A percentile compares a stretch with the other conserved stretches of the same genome.
phyloP scores from a whole-genome alignment of 2,329 filamentous ascomycete species.

The Aspergillus versicolor region DNA sequence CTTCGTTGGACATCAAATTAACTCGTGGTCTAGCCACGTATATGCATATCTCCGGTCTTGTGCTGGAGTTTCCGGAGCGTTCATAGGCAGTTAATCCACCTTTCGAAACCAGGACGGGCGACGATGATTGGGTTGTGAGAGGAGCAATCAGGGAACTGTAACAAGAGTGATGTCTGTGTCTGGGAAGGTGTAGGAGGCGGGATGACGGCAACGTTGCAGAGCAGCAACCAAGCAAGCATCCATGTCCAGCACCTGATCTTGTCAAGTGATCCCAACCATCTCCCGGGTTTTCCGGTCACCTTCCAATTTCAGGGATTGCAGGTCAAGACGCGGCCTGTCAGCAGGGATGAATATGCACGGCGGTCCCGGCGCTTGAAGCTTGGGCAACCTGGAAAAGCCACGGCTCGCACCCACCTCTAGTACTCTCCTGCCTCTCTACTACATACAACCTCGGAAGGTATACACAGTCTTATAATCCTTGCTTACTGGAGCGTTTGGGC shows the following conservation, averaged over 20 bases:
- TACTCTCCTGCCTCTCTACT: not conserved
- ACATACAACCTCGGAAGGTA: not conserved
- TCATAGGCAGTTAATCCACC: not conserved
- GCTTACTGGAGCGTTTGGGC: not conserved
- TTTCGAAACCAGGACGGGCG: too few relatives aligned
- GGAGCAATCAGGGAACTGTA: not conserved
- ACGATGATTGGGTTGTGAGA: not conserved
- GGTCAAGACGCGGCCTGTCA: not conserved
- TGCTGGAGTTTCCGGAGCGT: not conserved
- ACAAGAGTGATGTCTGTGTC: not conserved
- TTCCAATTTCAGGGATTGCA: not conserved
- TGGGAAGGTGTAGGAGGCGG: not conserved
- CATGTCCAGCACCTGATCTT: slow-evolving; percentile 7
- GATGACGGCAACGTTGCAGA: not conserved
- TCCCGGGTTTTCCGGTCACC: not conserved
- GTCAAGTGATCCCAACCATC: slow-evolving; percentile 6
- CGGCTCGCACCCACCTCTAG: not conserved
- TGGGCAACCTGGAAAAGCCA: not conserved
- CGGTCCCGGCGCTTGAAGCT: slow-evolving; percentile 4
- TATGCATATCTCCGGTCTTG: not conserved
- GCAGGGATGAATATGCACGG: slow-evolving; percentile 7
- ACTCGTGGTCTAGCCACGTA: slow-evolving; percentile 1
- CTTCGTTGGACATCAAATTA: not conserved
- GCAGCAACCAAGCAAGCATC: not conserved
- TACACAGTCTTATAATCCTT: not conserved